phyloP scores from a whole-genome alignment of 257 asterid genomes.

The Solanum chiquidenum region DNA sequence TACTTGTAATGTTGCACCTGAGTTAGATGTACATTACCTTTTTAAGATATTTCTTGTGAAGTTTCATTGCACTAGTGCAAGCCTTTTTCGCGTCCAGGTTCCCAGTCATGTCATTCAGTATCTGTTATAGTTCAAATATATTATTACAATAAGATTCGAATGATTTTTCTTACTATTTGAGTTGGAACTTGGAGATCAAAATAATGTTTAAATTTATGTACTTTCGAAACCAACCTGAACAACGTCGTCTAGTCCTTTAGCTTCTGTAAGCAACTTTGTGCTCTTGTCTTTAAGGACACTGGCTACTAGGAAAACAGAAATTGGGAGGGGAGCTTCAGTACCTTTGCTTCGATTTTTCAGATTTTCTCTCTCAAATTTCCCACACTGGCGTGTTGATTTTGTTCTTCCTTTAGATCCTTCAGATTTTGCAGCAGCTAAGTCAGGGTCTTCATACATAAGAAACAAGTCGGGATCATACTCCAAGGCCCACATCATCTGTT shows the following conservation, averaged over 20 bases:
- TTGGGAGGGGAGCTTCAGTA: conserved; percentile 53
- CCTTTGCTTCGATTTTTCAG: conserved; percentile 35
- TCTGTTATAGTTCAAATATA: conserved; percentile 25
- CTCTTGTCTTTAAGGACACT: conserved; percentile 77
- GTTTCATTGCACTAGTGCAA: conserved; percentile 65
- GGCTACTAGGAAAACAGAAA: conserved; percentile 81
- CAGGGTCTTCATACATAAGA: conserved; percentile 45
- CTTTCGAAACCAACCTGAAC: conserved; percentile 43
- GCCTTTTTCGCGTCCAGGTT: conserved; percentile 78
- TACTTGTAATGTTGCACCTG: not conserved
- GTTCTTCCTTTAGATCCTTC: conserved; percentile 47
- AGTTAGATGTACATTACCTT: conserved; percentile 28
- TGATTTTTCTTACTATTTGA: not conserved
- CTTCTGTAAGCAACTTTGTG: conserved; percentile 62
- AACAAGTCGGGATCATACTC: conserved; percentile 76
- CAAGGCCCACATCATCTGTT: conserved; percentile 96
- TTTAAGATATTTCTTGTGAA: conserved; percentile 76
- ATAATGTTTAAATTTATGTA: not conserved
- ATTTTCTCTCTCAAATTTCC: conserved; percentile 69
- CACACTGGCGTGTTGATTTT: conserved; percentile 50
- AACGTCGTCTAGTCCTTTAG: conserved; percentile 83
- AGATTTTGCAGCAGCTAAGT: conserved; percentile 26
- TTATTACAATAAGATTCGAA: not conserved
- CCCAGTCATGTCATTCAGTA: conserved; percentile 73
- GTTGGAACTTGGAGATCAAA: not conserved